Conservation (phyloP, 1,284 basidiomycete genomes). For the Melampsora americana region DNA sequence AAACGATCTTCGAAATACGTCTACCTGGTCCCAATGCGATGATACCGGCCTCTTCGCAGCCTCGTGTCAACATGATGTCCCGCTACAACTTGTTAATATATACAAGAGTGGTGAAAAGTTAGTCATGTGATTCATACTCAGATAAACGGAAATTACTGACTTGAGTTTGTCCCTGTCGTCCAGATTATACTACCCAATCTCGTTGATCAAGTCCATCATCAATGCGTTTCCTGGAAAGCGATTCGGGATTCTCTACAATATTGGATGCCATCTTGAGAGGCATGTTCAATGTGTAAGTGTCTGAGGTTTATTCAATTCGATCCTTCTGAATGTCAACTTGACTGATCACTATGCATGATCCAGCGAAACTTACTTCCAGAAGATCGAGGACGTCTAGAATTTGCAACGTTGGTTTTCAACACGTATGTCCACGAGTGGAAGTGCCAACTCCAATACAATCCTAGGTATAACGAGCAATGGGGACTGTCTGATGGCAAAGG, state of each 20-base stretch:
- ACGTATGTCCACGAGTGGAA: constrained; percentile 39
- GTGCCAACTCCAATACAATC: constrained; percentile 23
- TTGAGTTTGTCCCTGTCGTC: neutral
- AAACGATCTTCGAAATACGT: neutral
- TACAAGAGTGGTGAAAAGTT: constrained; percentile 9
- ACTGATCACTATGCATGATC: neutral
- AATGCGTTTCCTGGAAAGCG: neutral
- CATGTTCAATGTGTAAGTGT: neutral
- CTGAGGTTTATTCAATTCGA: too few species aligned
- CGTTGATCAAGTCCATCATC: neutral
- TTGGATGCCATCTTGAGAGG: constrained; percentile 15
- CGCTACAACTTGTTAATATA: constrained; percentile 2
- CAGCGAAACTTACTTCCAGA: neutral
- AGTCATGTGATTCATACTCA: neutral
- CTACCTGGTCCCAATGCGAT: constrained; percentile 3
- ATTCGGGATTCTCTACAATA: constrained; percentile 16
- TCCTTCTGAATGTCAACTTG: neutral
- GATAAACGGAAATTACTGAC: neutral
- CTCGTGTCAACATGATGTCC: constrained; percentile 16
- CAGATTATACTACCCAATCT: constrained; percentile 15
- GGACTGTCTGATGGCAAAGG: constrained; percentile 30
- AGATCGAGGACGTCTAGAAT: neutral
- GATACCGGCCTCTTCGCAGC: constrained; percentile 21
- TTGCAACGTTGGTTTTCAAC: constrained; percentile 36
- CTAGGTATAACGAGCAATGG: constrained; percentile 11